phyloP scores from a whole-genome alignment of 306 rosid genomes.

The Pterocarpus santalinus region DNA sequence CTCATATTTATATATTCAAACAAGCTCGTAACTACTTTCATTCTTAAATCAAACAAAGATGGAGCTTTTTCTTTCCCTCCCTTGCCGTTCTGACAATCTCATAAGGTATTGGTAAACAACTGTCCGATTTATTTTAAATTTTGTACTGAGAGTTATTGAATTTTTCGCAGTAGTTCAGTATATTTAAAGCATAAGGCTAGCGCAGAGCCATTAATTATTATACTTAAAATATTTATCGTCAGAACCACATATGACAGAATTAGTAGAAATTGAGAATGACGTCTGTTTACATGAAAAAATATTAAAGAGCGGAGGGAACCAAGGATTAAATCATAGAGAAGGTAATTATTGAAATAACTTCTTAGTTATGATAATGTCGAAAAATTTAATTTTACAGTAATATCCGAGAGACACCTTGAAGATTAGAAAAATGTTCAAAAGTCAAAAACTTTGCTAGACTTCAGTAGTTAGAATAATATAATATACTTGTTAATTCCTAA shows the following conservation, averaged over 20 bases:
- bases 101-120: constrained; percentile 26
- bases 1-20: constrained; percentile 40
- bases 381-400: no score
- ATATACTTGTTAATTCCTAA: no score
- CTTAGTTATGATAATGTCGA: no score
- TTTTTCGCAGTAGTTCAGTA: not conserved
- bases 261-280: not conserved
- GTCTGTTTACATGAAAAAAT: not conserved
- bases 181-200: not conserved
- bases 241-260: not conserved
- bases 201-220: not conserved
- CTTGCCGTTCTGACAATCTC: constrained; percentile 1
- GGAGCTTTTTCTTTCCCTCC: constrained; percentile 35
- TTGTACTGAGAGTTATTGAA: not conserved
- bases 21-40: not conserved
- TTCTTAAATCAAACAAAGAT: constrained; percentile 25
- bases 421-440: no score
- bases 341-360: no score
- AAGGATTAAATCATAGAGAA: no score
- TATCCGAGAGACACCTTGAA: no score
- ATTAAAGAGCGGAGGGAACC: no score
- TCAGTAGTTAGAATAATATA: no score
- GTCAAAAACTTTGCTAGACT: no score
- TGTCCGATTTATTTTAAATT: not conserved
- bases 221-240: not conserved